These are phyloP conservation scores for Saccharomycopsis microspora DNA, from an alignment of 805 yeast species.

Conservation along the genomic window DNA sequence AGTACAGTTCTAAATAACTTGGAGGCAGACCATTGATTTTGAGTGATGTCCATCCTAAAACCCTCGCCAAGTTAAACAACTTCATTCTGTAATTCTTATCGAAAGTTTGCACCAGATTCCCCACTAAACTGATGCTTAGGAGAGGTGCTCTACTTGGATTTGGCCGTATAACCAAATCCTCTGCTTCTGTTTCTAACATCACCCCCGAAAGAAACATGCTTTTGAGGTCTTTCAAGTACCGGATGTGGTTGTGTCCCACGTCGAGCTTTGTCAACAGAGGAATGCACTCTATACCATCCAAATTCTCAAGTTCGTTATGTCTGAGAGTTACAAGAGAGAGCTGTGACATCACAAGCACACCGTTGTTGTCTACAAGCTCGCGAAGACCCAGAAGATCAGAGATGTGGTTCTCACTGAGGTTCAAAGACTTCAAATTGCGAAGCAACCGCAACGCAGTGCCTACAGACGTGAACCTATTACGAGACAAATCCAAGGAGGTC, in stretches of 20 bases:
- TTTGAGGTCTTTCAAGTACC: constrained; percentile 28
- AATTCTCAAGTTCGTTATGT: constrained; percentile 31
- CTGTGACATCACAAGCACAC: constrained; percentile 17
- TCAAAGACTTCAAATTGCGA: constrained; percentile 36
- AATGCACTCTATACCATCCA: constrained; percentile 36
- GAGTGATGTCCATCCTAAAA: constrained; percentile 33
- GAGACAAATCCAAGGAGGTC: constrained; percentile 41
- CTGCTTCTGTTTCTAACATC: background rate
- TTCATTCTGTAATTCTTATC: constrained; percentile 41
- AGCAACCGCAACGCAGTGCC: constrained; percentile 46
- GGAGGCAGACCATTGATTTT: constrained; percentile 52
- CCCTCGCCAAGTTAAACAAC: constrained; percentile 44
- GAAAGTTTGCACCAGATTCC: constrained; percentile 29
- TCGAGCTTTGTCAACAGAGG: constrained; percentile 37
- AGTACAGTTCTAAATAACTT: constrained; percentile 47
- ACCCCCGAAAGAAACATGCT: constrained; percentile 24
- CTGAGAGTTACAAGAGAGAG: constrained; percentile 38
- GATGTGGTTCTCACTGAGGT: constrained; percentile 36
- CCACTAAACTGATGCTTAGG: constrained; percentile 23
- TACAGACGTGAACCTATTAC: constrained; percentile 35
- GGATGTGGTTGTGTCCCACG: constrained; percentile 35
- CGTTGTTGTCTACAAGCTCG: background rate
- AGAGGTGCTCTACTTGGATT: constrained; percentile 20
- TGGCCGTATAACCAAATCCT: constrained; percentile 4
- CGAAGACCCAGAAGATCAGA: constrained; percentile 23